Evolutionary conservation across 768 basidiomycete genomes (phyloP).

Genomic region (Leccinellum rugosiceps): DNA sequence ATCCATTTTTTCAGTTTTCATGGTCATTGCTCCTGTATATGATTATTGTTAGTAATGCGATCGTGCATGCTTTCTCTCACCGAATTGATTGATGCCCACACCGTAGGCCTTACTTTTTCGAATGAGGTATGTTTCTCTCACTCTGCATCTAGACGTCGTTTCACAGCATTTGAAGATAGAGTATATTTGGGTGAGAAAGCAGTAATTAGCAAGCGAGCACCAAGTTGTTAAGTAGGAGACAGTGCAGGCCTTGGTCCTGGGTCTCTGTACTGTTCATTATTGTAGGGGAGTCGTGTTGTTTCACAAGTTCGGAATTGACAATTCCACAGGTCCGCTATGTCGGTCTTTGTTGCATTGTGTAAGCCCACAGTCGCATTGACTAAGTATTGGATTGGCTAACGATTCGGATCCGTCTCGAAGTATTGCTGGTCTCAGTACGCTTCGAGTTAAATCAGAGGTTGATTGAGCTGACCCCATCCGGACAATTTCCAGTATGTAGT

Average conservation of each 20-base stretch:
- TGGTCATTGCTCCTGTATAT: neutral
- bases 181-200: constrained; percentile 15
- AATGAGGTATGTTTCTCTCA: neutral
- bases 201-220: neutral
- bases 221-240: neutral
- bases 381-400: neutral
- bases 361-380: neutral
- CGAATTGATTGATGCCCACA: neutral
- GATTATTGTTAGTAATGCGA: neutral
- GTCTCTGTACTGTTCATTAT: constrained; percentile 10
- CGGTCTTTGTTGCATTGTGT: constrained; percentile 2
- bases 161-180: constrained; percentile 5
- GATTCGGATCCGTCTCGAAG: neutral
- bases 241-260: constrained; percentile 9
- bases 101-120: constrained; percentile 6
- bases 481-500: neutral
- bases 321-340: neutral
- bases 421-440: neutral
- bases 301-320: neutral
- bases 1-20: neutral
- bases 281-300: neutral
- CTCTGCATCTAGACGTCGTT: neutral
- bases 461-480: neutral
- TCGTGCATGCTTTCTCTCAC: neutral
- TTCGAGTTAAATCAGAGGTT: neutral